phyloP scores from a whole-genome alignment of 2,329 filamentous ascomycete species.

The Dothistroma septosporum region DNA sequence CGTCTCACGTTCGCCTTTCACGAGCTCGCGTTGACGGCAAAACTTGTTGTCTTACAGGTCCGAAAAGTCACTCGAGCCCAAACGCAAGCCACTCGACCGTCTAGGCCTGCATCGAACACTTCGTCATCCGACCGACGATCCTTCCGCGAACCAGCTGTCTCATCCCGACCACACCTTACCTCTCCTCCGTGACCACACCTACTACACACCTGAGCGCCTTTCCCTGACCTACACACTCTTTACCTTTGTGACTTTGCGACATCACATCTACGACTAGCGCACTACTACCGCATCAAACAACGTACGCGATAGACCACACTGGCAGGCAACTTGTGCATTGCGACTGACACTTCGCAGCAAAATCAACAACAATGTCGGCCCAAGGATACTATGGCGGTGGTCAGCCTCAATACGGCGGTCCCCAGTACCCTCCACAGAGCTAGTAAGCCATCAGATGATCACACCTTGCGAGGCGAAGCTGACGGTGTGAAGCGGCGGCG shows the following conservation, averaged over 20 bases:
- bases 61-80: not conserved
- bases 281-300: not conserved
- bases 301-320: not conserved
- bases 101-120: not conserved
- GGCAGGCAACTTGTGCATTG: not conserved
- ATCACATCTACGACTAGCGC: not conserved
- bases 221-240: not conserved
- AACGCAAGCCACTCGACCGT: not conserved
- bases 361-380: conserved; percentile 37
- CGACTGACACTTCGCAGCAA: conserved; percentile 8
- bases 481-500: conserved; percentile 2
- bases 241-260: not conserved
- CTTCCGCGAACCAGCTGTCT: not conserved
- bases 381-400: conserved; percentile 41
- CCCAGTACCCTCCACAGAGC: conserved; percentile 39
- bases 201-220: not conserved
- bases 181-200: not conserved
- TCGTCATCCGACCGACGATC: not conserved
- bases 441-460: conserved; percentile 23
- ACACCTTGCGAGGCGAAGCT: not conserved
- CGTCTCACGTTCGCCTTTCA: not conserved
- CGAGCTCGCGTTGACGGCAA: not conserved
- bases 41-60: not conserved
- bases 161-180: not conserved
- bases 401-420: conserved; percentile 22